A percentile compares a stretch with the other conserved stretches of the same genome.
phyloP scores from a whole-genome alignment of 2,329 filamentous ascomycete genomes.

The Colletotrichum zoysiae region DNA sequence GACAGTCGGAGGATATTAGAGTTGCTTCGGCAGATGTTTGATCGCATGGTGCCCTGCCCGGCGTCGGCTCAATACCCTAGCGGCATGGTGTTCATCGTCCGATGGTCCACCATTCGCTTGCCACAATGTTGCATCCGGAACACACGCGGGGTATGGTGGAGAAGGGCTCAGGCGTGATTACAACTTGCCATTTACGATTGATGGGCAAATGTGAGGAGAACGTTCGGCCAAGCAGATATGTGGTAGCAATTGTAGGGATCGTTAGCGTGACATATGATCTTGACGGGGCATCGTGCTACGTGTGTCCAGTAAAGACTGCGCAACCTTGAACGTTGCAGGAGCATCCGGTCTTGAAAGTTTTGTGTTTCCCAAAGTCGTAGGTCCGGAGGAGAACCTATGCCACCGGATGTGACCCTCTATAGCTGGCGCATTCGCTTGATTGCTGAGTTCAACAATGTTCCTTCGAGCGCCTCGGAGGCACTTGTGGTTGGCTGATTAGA shows the following conservation, averaged over 20 bases:
- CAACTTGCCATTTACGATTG: background rate
- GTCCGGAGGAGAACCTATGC: background rate
- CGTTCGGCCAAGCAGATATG: background rate
- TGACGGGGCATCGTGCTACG: background rate
- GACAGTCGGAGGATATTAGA: background rate
- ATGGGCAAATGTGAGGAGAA: background rate
- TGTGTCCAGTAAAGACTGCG: background rate
- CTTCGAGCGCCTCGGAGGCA: background rate
- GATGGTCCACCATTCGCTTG: background rate
- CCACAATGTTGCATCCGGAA: background rate
- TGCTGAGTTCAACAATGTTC: background rate
- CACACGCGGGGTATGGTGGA: constrained; percentile 13
- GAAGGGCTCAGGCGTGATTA: background rate
- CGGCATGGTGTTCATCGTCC: background rate
- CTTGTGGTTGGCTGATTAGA: background rate
- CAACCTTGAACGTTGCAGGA: background rate
- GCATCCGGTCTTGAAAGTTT: background rate
- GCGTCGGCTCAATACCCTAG: background rate
- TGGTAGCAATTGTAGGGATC: background rate
- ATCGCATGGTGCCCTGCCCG: background rate
- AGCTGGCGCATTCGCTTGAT: background rate
- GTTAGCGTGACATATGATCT: background rate
- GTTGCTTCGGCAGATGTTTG: constrained; percentile 10
- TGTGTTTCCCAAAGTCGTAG: background rate
- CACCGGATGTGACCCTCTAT: background rate